Conservation (phyloP, 1,284 basidiomycete genomes). For the Serendipita sp. region DNA sequence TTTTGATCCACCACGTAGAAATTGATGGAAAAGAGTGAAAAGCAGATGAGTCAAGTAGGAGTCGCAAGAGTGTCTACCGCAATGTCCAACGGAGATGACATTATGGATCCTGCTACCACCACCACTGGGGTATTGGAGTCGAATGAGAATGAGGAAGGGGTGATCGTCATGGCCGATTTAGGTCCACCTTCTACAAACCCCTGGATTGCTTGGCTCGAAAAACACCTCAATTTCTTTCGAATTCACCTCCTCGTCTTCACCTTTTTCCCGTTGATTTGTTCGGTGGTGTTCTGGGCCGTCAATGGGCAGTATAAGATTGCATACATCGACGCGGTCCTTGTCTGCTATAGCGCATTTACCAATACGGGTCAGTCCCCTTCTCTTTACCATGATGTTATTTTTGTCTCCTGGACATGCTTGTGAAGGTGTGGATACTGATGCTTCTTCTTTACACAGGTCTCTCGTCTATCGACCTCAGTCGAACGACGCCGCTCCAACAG, state of each 20-base stretch:
- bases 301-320: slow-evolving; percentile 49
- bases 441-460: slow-evolving; percentile 34
- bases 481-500: slow-evolving; percentile 64
- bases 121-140: neutral
- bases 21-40: no score
- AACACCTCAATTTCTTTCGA: slow-evolving; percentile 37
- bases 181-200: neutral
- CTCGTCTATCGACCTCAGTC: slow-evolving; percentile 57
- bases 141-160: neutral
- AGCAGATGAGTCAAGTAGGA: no score
- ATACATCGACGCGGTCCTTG: slow-evolving; percentile 65
- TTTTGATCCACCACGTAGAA: no score
- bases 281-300: slow-evolving; percentile 56
- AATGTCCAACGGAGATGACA: no score
- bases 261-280: slow-evolving; percentile 59
- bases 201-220: neutral
- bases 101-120: no score
- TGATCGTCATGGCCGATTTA: neutral
- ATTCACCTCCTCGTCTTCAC: slow-evolving; percentile 46
- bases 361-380: slow-evolving; percentile 27
- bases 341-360: slow-evolving; percentile 62
- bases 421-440: slow-evolving; percentile 24
- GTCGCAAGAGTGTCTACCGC: no score
- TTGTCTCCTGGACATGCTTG: slow-evolving; percentile 24
- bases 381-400: neutral